Evolutionary conservation across 176 grass and related monocot genomes (phyloP), one percentile per base, ranked within the genome.

Genomic region (Dactylis glomerata): DNA sequence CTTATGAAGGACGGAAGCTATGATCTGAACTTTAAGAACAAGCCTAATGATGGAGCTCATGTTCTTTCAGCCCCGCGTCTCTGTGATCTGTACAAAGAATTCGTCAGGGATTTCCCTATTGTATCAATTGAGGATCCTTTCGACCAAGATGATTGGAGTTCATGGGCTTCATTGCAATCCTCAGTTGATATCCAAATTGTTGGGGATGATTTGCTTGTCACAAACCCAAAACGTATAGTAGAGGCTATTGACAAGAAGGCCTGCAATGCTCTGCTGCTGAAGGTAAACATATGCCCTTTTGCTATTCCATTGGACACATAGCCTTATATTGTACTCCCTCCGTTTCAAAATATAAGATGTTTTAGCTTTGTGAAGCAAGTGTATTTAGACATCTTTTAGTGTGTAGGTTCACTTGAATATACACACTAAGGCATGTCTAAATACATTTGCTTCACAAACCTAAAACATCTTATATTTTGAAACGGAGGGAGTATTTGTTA

Each of bases 111-210:
- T 58, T 99, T 99, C 83, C 91, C 96, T 58, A 99, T 99, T 83
- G 96, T 99, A 57, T 99, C 96, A 10, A 94, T 99, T 51, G 96
- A 99, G 88, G 96, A 99, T 81, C 93, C 96, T 47, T 99, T 99
- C 82, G 96, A 99, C 85, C 96, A 99, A 69, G 96, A 99, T 86
- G 96, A 99, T 45, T 99, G 93, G 96, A 89, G 76, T 73, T 93
- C 93, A 30, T 99, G 96, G 96, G 81, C 89, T 46, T 92, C 92
- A 56, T 83, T 99, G 22, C 89, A 88, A 45, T 95, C 89, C 38
- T 94, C 91, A 26, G 93, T 96, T 76, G 90, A 94, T 79, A 99
- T 99, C 42, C 96, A 99, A 82, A 80, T 99, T 73, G 96, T 99
- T 9, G 93, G 96, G 14, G 93, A 99, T 82, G 96, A 99, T 87